A percentile compares a stretch with the other conserved stretches of the same genome.
These are phyloP conservation scores for Hirschioporus abietinus DNA, from an alignment of 768 basidiomycete species.

Conservation along the genomic window DNA sequence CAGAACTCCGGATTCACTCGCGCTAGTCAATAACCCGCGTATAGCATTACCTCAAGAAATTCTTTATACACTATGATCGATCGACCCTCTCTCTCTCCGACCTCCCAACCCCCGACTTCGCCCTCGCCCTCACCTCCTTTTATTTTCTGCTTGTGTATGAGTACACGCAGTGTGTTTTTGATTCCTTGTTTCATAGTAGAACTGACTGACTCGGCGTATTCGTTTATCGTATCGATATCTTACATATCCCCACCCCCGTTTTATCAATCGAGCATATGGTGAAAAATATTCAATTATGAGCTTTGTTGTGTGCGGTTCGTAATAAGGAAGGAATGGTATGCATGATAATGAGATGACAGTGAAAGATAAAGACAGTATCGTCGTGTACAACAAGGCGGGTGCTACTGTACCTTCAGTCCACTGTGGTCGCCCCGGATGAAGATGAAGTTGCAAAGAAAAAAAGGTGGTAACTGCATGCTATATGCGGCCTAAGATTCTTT, in stretches of 20 bases:
- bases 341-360: too few relatives aligned
- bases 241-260: background rate
- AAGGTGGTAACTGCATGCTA: too few relatives aligned
- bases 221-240: conserved; percentile 3
- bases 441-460: too few relatives aligned
- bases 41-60: background rate
- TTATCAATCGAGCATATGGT: background rate
- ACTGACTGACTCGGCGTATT: conserved; percentile 1
- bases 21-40: background rate
- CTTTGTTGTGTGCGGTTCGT: background rate
- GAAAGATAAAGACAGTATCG: too few relatives aligned
- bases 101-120: background rate
- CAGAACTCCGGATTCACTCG: background rate
- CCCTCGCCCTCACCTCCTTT: background rate
- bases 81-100: background rate
- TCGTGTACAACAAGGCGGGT: too few relatives aligned
- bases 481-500: too few relatives aligned
- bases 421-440: too few relatives aligned
- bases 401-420: too few relatives aligned
- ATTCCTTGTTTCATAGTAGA: background rate
- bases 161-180: background rate
- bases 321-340: too few relatives aligned
- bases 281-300: background rate
- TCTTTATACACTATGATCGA: background rate
- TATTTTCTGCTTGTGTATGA: conserved; percentile 1